These are phyloP conservation scores for Aspergillus piperis DNA, from an alignment of 2,329 filamentous ascomycete genomes.

Conservation along the genomic window DNA sequence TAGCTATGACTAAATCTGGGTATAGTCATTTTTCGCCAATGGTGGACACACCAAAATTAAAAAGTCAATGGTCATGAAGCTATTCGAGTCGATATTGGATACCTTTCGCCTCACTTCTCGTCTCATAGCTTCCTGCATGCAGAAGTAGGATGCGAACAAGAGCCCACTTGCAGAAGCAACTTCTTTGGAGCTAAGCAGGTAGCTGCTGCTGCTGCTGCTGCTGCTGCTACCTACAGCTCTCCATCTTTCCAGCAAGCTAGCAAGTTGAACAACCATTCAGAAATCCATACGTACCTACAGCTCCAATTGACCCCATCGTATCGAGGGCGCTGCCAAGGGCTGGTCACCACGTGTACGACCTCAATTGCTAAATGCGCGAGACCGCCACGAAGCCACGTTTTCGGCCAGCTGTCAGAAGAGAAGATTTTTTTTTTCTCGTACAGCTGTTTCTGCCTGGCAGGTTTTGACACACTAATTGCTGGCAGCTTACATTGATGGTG, in stretches of 20 bases:
- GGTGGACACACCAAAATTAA: not conserved
- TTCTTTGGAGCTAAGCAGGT: not conserved
- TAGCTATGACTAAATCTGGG: not conserved
- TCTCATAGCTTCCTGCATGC: not conserved
- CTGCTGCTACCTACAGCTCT: not conserved
- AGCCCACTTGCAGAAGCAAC: not conserved
- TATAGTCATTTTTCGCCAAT: not conserved
- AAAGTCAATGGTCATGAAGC: not conserved
- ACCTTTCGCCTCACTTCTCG: not conserved
- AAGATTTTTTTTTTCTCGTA: not conserved
- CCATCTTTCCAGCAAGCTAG: not conserved
- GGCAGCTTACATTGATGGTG: not conserved
- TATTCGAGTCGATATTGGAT: not conserved
- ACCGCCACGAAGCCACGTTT: slow-evolving; percentile 8
- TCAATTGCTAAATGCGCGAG: not conserved
- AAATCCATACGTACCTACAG: too few species aligned
- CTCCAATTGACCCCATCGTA: not conserved
- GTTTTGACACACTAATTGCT: not conserved
- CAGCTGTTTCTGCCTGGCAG: not conserved
- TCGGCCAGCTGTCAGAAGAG: not conserved
- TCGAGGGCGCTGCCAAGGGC: not conserved
- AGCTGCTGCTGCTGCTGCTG: too few species aligned
- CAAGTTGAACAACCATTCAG: not conserved
- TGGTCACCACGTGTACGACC: slow-evolving; percentile 1
- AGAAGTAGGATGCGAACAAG: slow-evolving; percentile 1